Base-by-base conservation (phyloP, 2,329 filamentous ascomycete species). In the Trichoderma aggressivum region DNA sequence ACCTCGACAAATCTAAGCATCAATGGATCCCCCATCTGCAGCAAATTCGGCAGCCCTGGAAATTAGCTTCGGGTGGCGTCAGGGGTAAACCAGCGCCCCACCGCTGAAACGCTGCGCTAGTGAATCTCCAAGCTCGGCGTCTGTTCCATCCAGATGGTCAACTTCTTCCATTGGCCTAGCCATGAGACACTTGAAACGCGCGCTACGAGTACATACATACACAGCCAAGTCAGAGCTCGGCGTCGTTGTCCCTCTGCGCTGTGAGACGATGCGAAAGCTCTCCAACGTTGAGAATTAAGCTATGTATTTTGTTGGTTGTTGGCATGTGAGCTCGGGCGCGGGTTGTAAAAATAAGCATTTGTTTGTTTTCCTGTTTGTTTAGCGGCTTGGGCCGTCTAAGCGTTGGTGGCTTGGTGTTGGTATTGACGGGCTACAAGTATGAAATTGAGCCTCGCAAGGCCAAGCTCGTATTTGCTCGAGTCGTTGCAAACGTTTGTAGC, bases 11-110 rank as follows among this genome's bases (percentile, higher is more conserved):
- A 10, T 53, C 11, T 1, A 53, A 2, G 28, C 36, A 5, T 43
- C n/a, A n/a, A n/a, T n/a, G n/a, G n/a, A n/a, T n/a, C 11, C 5
- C n/a, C 7, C 64, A 34, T 26, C 63, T 56, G 24, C 63, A 68
- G 39, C 39, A 55, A 50, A 21, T n/a, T 36, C 56, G 66, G 59
- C 47, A 63, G 24, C 58, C 32, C 47, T 70, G 67, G 67, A 70
- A 63, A 70, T 70, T 63, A 58, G 67, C 58, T 55, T 62, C 59
- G 59, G 67, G 67, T 63, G 67, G 67, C 67, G 67, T 63, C 67
- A 70, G 67, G 67, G 60, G 67, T 11, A 34, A 30, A 12, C 18
- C 30, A 34, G 30, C 18, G 16, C 32, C 32, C 67, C 67, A 63
- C 58, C 47, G 18, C n/a, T 58, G 67, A 70, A 70, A 70, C 67